Evolutionary conservation across 352 stramenopile species (phyloP), one percentile per base, ranked within the genome.

Genomic region (Globisporangium alternatum): DNA sequence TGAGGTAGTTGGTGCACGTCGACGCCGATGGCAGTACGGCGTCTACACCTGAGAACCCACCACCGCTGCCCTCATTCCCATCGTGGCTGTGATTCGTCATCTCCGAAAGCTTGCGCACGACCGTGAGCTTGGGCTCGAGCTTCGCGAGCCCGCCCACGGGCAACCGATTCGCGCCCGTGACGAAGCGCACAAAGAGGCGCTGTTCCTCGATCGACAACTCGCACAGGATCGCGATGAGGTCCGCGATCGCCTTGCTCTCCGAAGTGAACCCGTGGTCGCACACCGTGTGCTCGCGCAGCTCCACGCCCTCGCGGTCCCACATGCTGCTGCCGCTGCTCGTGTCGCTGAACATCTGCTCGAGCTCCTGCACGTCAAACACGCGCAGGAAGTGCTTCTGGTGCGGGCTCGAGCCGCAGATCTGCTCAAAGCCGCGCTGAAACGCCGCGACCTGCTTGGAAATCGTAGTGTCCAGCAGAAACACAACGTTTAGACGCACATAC

Each of bases 1-100:
- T 97, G 35, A 97, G 74, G 74, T 97, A 97, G 65, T 96, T 95
- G 33, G 88, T 91, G 67, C 89, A 97, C 53, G 90, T 97, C 19
- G 86, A 96, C 19, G 87, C 90, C 5, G 89, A 97, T 53, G 90
- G 89, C 37, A 92, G 63, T 66, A 92, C 71, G 1, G 77, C 74
- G 53, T 94, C 85, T 7, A 35, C 56, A n/a, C 33, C 30, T 2
- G 35, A 44, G 56, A 63, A 67, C 52, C 51, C 60, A 31, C 51
- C 35, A 22, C 25, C 25, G 15, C 35, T 35, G n/a, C 43, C 21
- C 3, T 15, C 8, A 30, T 15, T 9, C 15, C 60, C 65, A 19
- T 76, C 59, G 5, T 72, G 44, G 6, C 52, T n/a, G 10, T 67
- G 68, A 12, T 52, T 57, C 45, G 62, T 41, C 8, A 37, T 49